Conservation (phyloP, 1,284 basidiomycete species). For the Ustilago bromivora region DNA sequence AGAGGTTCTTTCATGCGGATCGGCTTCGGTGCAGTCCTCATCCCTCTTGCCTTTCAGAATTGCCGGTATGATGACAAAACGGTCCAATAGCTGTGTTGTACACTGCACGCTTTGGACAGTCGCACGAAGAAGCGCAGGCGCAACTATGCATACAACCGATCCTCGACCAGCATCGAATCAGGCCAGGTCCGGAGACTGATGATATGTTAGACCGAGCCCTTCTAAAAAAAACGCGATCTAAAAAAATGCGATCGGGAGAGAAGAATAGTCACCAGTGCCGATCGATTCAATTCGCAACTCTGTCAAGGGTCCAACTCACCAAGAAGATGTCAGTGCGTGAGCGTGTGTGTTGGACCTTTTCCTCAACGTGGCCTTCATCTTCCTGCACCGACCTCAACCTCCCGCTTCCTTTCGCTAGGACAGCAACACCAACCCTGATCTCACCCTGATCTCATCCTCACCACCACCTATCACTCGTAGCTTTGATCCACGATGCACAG, state of each 20-base stretch:
- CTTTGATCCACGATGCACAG: conserved; percentile 39
- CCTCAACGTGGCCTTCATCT: conserved; percentile 13
- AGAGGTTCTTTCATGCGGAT: conserved; percentile 9
- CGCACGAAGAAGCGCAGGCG: not conserved
- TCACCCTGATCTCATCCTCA: not conserved
- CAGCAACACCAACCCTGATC: too few relatives aligned
- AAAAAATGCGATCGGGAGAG: too few relatives aligned
- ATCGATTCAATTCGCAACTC: not conserved
- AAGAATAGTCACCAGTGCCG: not conserved
- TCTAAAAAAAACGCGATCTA: not conserved
- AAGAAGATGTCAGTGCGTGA: conserved; percentile 4
- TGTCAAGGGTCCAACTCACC: not conserved
- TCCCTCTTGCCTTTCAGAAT: not conserved
- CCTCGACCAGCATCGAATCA: not conserved
- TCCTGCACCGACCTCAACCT: not conserved
- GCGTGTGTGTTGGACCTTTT: not conserved
- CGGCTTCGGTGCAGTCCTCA: conserved; percentile 1
- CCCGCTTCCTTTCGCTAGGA: too few relatives aligned
- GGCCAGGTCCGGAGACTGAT: not conserved
- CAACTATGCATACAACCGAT: not conserved
- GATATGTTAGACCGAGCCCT: not conserved
- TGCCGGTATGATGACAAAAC: not conserved
- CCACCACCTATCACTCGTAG: not conserved
- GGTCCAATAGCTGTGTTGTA: not conserved
- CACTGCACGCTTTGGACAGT: too few relatives aligned